phyloP scores from a whole-genome alignment of 2,329 filamentous ascomycete genomes.

The Colletotrichum orchidophilum region DNA sequence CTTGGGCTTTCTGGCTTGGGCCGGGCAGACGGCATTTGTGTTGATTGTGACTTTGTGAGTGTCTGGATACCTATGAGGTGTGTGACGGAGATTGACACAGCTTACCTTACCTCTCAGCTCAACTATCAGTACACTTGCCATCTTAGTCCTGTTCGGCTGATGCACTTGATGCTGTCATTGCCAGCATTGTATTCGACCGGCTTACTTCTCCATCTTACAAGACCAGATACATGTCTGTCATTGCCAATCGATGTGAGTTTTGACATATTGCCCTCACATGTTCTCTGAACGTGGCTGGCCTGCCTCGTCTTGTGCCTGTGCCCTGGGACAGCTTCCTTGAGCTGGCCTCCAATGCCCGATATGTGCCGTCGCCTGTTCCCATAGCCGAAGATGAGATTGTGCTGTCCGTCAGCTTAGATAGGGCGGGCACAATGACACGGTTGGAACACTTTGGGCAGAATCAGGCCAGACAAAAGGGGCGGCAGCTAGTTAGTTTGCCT shows the following conservation, averaged over 20 bases:
- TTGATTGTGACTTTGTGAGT: background rate
- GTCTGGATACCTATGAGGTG: too few species aligned
- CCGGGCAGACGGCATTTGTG: background rate
- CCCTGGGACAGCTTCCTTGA: background rate
- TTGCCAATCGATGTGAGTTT: background rate
- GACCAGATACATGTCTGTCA: background rate
- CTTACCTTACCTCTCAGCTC: background rate
- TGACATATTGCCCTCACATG: background rate
- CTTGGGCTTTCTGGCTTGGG: background rate
- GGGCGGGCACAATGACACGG: background rate
- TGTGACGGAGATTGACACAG: background rate
- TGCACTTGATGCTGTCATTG: background rate
- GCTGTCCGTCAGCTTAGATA: background rate
- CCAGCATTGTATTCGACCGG: background rate
- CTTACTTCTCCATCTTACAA: background rate
- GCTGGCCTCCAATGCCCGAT: conserved; percentile 1
- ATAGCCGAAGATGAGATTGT: conserved; percentile 20
- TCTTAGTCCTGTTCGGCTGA: background rate
- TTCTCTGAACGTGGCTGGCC: background rate
- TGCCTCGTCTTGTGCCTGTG: background rate
- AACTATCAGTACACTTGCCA: background rate
- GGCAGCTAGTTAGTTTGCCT: background rate
- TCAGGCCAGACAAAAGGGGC: conserved; percentile 2
- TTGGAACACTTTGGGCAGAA: background rate
- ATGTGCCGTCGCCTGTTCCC: background rate